Evolutionary conservation across 306 rosid genomes (phyloP).

Genomic region (Vigna hirtella): DNA sequence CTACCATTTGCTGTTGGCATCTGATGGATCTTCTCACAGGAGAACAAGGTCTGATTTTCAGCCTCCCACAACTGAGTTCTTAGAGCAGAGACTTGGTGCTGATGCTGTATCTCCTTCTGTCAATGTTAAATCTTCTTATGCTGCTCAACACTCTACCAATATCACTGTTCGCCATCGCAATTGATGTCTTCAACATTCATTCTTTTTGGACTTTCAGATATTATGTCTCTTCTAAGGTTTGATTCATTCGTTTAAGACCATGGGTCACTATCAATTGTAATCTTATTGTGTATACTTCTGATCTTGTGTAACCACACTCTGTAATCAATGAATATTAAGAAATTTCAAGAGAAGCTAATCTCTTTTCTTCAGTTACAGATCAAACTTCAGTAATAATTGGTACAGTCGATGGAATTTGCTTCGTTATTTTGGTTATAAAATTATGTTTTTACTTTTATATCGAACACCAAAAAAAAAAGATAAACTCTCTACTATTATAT

Average conservation of each 20-base stretch:
- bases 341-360: not conserved
- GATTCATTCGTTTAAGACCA: conserved; percentile 42
- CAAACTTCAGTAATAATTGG: not conserved
- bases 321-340: conserved; percentile 13
- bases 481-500: too few relatives aligned
- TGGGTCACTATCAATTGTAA: conserved; percentile 29
- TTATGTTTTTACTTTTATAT: too few relatives aligned
- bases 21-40: conserved; percentile 77
- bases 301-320: conserved; percentile 5
- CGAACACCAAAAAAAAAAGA: too few relatives aligned
- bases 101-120: conserved; percentile 4
- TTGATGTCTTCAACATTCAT: conserved; percentile 29
- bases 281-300: conserved; percentile 44
- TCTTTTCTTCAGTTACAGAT: not conserved
- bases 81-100: conserved; percentile 42
- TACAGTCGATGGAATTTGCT: too few relatives aligned
- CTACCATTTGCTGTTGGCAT: conserved; percentile 65
- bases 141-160: conserved; percentile 26
- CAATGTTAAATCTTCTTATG: conserved; percentile 30
- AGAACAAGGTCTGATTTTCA: conserved; percentile 71
- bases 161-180: conserved; percentile 37
- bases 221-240: conserved; percentile 23
- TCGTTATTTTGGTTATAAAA: too few relatives aligned
- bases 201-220: conserved; percentile 19
- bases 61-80: conserved; percentile 49